Evolutionary conservation across 768 basidiomycete genomes (phyloP), one percentile per base, ranked within the genome.

Genomic region (Trametes sanguinea): DNA sequence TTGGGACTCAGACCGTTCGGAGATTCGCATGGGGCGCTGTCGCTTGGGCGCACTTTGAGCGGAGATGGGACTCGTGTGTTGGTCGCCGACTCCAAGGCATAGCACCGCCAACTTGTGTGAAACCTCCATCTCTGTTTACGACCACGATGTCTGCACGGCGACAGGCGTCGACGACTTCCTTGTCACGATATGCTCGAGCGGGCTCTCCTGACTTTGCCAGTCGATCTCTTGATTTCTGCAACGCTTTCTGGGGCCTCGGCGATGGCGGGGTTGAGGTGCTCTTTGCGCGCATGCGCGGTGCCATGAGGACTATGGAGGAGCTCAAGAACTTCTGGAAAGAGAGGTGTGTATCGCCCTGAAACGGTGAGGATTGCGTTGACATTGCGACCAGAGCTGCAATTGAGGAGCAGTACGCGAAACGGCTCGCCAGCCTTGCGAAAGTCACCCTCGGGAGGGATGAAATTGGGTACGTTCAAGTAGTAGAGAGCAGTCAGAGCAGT

Each of bases 391-490:
- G 96, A 71, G 88, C 94, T 7, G 66, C 80, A 33, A 97, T 98
- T 64, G 95, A 98, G 74, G 95, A 98, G 69, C 96, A 98, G 40
- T 98, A 98, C 70, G 89, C 95, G 0, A 94, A 94, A 75, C 84
- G 88, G 32, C 71, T 99, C 13, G 77, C 82, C 22, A 92, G 90
- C 72, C 78, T 99, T 27, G 83, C 93, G 35, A 95, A 92, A 75
- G 68, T 80, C 61, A 68, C 83, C 7, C 75, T 97, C 42, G 96
- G 95, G 44, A 84, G 83, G 68, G 95, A 97, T 73, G 97, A 98
- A 76, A 92, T 95, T 65, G 96, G 95, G 94, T 95, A 73, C 71
- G 90, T 83, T 9, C 42, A 40, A 3, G 14, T 30, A 3, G 14
- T 30, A 46, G 17, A 47, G 32, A 57, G 14, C 17, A 43, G n/a